Base-by-base conservation (phyloP, 2,329 filamentous ascomycete species). In the Hymenoscyphus occultus region DNA sequence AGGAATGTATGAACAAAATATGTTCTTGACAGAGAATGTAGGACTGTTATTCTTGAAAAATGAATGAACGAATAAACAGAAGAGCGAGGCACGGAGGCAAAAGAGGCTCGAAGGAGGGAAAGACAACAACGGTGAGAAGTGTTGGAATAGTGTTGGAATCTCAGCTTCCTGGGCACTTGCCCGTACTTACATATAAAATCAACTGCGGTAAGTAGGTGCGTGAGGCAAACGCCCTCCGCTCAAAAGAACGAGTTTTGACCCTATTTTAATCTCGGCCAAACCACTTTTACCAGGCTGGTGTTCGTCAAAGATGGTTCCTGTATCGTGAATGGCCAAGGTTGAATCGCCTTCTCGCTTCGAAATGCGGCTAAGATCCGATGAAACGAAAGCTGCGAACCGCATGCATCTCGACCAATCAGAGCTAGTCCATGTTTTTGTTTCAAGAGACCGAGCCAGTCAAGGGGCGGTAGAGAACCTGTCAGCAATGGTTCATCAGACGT, bases 251-350 rank as follows among this genome's bases (percentile, higher is more conserved):
- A 14, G 22, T 12, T 3, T 59, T 12, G 58, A 40, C 58, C 58
- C 58, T 28, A 59, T 45, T 59, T 59, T 59, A 59, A 45, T 59
- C 13, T 59, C 40, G n/a, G 22, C 28, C 35, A 39, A 45, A 59
- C 39, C 35, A 28, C 22, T 42, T 42, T 12, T 40, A 59, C 58
- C 16, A 31, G 39, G 39, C 32, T 22, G n/a, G 10, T 16, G 58
- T 22, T 40, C 35, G 35, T 22, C 13, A 40, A 39, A 42, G 19
- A 39, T 14, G 12, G 22, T 59, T 40, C 40, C 58, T 59, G n/a
- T 31, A 59, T 28, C 22, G 58, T 59, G 22, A 59, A 40, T 59
- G 58, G 58, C 58, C 39, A 28, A 51, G 45, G 45, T 51, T 51
- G 45, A 51, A 22, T 22, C n/a, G 45, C 45, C 45, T 22, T 22